These are phyloP conservation scores for Pythium biforme DNA, from an alignment of 352 stramenopile genomes.

Conservation along the genomic window DNA sequence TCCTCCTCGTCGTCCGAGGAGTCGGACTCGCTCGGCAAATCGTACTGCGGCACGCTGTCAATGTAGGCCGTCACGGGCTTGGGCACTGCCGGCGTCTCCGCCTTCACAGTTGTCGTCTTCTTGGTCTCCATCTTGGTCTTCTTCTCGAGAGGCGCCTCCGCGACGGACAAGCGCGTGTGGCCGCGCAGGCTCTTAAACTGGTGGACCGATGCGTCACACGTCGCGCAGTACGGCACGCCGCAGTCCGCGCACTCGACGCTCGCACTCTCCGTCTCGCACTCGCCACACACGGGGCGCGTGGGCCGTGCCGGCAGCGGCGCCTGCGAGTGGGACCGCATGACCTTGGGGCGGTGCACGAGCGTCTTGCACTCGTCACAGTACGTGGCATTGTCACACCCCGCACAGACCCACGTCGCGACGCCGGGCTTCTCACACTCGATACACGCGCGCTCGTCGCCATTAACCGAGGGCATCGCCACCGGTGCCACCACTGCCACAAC, in stretches of 20 bases:
- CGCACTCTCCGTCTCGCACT: conserved; percentile 45
- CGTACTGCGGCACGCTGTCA: conserved; percentile 27
- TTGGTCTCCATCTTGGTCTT: conserved; percentile 22
- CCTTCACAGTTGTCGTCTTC: conserved; percentile 10
- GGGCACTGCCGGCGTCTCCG: background rate
- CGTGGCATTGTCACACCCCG: conserved; percentile 51
- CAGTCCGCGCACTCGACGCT: conserved; percentile 57
- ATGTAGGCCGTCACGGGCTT: conserved; percentile 10
- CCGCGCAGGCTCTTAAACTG: conserved; percentile 70
- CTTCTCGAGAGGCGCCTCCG: background rate
- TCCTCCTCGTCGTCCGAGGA: conserved; percentile 21
- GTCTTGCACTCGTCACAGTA: conserved; percentile 68
- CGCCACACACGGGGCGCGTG: conserved; percentile 38
- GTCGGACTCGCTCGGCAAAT: conserved; percentile 28
- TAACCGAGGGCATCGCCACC: background rate
- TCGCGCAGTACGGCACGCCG: conserved; percentile 48
- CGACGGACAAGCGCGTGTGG: conserved; percentile 37
- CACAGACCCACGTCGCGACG: conserved; percentile 48
- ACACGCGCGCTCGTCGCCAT: conserved; percentile 41
- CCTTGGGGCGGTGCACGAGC: conserved; percentile 54
- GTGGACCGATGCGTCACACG: conserved; percentile 62
- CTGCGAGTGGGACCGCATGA: conserved; percentile 62
- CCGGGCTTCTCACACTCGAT: conserved; percentile 59
- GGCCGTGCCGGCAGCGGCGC: conserved; percentile 33
- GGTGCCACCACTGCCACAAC: background rate